A percentile compares a stretch with the other conserved stretches of the same genome.
phyloP scores from a whole-genome alignment of 1,284 basidiomycete genomes.

The Leccinum pachyderme region DNA sequence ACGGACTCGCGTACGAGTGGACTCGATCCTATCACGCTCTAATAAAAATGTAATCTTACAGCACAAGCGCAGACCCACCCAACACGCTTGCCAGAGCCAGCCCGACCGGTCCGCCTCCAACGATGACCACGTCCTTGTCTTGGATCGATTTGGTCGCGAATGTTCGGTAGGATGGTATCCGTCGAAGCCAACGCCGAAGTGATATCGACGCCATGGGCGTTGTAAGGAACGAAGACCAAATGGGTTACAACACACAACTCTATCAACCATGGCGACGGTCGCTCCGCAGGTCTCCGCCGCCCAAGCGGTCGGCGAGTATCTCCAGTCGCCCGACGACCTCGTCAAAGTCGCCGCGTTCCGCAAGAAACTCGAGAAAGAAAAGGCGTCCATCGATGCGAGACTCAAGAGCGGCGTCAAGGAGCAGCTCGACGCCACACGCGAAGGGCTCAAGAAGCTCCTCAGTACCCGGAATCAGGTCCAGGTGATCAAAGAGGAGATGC shows the following conservation, averaged over 20 bases:
- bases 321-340: constrained; percentile 93
- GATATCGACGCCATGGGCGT: neutral
- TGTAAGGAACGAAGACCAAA: neutral
- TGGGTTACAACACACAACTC: neutral
- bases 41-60: neutral
- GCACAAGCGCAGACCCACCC: constrained; percentile 46
- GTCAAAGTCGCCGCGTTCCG: constrained; percentile 86
- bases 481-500: constrained; percentile 89
- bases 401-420: constrained; percentile 92
- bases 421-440: constrained; percentile 88
- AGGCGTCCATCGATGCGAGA: constrained; percentile 91
- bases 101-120: constrained; percentile 92
- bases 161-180: constrained; percentile 3
- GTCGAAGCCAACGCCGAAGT: neutral
- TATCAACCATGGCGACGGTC: constrained; percentile 38
- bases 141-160: constrained; percentile 30
- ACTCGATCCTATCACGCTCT: constrained; percentile 49
- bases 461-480: constrained; percentile 83
- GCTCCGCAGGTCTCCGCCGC: constrained; percentile 68
- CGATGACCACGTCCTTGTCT: constrained; percentile 85
- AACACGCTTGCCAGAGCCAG: constrained; percentile 87
- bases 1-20: constrained; percentile 46
- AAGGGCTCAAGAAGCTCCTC: constrained; percentile 85
- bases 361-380: constrained; percentile 96
- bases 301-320: constrained; percentile 80